Evolutionary conservation across 352 stramenopile genomes (phyloP).

Genomic region (Globisporangium paddicum): DNA sequence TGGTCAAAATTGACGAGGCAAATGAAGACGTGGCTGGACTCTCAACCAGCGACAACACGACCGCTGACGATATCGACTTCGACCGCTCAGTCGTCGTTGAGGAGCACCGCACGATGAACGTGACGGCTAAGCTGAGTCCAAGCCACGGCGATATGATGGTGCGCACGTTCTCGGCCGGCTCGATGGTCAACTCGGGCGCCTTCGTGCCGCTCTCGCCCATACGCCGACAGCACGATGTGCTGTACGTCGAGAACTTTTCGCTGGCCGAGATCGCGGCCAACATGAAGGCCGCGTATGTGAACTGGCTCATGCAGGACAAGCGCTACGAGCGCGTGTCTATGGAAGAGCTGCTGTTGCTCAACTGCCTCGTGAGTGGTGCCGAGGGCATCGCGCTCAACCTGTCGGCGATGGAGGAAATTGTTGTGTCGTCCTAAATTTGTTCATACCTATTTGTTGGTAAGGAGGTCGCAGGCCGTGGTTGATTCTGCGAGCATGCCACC

Average conservation of each 20-base stretch:
- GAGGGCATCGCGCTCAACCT: conserved; percentile 34
- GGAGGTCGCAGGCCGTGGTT: too few relatives aligned
- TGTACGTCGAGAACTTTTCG: conserved; percentile 38
- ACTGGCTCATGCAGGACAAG: conserved; percentile 43
- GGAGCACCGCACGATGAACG: conserved; percentile 6
- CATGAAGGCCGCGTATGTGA: conserved; percentile 42
- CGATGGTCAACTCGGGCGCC: background rate
- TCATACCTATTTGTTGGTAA: too few relatives aligned
- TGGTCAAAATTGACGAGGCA: too few relatives aligned
- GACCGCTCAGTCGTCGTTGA: too few relatives aligned
- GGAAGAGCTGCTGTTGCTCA: conserved; percentile 50
- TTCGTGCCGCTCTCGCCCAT: conserved; percentile 21
- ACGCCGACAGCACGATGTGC: conserved; percentile 33
- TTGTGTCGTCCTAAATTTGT: conserved; percentile 14
- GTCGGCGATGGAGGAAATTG: conserved; percentile 13
- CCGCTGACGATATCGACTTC: too few relatives aligned
- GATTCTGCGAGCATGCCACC: too few relatives aligned
- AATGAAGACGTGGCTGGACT: too few relatives aligned
- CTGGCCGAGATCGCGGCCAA: conserved; percentile 28
- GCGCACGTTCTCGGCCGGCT: conserved; percentile 8
- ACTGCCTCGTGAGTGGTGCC: conserved; percentile 42
- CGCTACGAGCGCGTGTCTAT: conserved; percentile 45
- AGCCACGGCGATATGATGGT: conserved; percentile 8
- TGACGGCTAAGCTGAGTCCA: conserved; percentile 7
- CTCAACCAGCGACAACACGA: too few relatives aligned